Evolutionary conservation across 116 monocot species (phyloP), one percentile per base, ranked within the genome.

Genomic region (Iris pallida): DNA sequence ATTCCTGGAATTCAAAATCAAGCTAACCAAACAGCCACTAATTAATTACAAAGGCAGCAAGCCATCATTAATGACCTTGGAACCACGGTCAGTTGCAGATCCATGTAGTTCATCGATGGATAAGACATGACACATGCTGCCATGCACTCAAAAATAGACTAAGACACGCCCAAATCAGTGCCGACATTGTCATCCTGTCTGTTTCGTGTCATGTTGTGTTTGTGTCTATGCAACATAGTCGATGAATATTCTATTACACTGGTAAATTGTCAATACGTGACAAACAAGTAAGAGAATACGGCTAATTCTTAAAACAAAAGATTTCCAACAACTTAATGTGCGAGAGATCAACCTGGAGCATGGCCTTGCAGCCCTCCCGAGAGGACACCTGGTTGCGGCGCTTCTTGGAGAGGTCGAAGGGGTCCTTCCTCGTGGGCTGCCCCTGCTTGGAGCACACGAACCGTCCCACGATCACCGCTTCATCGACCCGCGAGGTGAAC

Each of bases 361-460:
- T 92, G 14, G 96, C 92, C 53, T 71, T 81, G 75, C 96, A 96
- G 5, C 92, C 96, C 72, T 92, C 92, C 8, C 96, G 73, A 3
- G 92, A 86, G 7, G 96, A 96, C 3, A 74, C 59, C 7, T 92
- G 78, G 53, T 96, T 96, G 5, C 91, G 71, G 8, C 91, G 70
- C 84, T 86, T 87, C 87, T 96, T 96, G 40, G 79, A 81, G 53
- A 89, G 80, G 67, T 89, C 96, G 55, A 85, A 86, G 13, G 85
- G 92, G 70, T 96, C 92, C 81, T 92, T 96, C 63, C 87, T 92
- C 6, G 87, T 73, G 10, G 92, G 92, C 20, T 68, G 66, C n/a
- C 96, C 96, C 66, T 96, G 89, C 40, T 85, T 85, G 4, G 96
- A 92, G 68, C 96, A 96, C 49, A 96, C 96, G 53, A 92, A 96